phyloP scores from a whole-genome alignment of 2,329 filamentous ascomycete species.

The Rachicladosporium sp. region DNA sequence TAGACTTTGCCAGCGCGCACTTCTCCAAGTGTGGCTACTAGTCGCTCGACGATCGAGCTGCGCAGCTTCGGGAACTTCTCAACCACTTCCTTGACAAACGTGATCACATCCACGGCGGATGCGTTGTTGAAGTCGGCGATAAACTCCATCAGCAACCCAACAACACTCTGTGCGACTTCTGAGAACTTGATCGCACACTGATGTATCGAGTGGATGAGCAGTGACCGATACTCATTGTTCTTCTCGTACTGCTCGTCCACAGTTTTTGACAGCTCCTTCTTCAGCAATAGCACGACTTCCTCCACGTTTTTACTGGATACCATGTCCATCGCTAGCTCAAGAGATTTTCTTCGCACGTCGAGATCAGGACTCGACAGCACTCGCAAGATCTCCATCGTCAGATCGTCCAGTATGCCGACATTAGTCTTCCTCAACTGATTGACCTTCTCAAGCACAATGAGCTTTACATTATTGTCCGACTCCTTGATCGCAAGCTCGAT shows the following conservation, averaged over 20 bases:
- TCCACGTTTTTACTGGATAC: conserved; percentile 98
- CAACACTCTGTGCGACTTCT: conserved; percentile 90
- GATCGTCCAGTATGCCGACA: conserved; percentile 79
- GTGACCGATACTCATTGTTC: conserved; percentile 86
- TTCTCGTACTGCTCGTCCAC: conserved; percentile 99
- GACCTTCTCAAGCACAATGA: conserved; percentile 92
- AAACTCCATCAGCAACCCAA: conserved; percentile 96
- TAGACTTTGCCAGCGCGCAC: conserved; percentile 96
- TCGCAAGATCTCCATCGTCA: conserved; percentile 93
- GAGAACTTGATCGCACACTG: conserved; percentile 99
- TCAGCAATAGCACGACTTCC: conserved; percentile 87
- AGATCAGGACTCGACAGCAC: conserved; percentile 92
- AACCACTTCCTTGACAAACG: conserved; percentile 96
- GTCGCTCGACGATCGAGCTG: conserved; percentile 70
- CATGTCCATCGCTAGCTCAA: conserved; percentile 89
- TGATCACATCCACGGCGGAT: conserved; percentile 93
- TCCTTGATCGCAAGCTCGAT: conserved; percentile 96
- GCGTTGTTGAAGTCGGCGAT: conserved; percentile 97
- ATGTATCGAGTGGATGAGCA: conserved; percentile 94
- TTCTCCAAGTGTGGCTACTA: conserved; percentile 83
- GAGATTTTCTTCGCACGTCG: conserved; percentile 84
- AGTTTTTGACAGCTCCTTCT: conserved; percentile 95
- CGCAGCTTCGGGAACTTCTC: conserved; percentile 92
- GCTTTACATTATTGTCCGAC: conserved; percentile 97
- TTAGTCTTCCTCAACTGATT: conserved; percentile 78